These are phyloP conservation scores for Scleromitrula shiraiana DNA, from an alignment of 2,329 filamentous ascomycete species.

Conservation along the genomic window DNA sequence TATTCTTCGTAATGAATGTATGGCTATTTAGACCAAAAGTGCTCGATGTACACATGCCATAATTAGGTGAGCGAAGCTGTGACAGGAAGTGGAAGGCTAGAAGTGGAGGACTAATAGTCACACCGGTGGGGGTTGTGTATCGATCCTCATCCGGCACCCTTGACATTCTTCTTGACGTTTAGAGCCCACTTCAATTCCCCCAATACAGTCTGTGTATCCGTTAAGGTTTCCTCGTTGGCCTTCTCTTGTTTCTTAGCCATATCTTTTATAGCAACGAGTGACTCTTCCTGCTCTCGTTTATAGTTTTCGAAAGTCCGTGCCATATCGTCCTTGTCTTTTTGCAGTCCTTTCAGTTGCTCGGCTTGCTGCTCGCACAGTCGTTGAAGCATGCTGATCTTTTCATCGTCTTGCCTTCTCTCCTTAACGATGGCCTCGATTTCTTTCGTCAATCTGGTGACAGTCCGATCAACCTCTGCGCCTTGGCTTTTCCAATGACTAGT, in stretches of 20 bases:
- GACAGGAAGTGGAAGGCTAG: neutral
- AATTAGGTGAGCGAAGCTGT: neutral
- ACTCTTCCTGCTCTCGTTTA: slow-evolving; percentile 55
- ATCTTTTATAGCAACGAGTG: slow-evolving; percentile 50
- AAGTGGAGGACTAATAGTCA: neutral
- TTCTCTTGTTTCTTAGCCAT: slow-evolving; percentile 49
- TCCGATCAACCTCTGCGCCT: slow-evolving; percentile 50
- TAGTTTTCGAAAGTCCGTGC: slow-evolving; percentile 53
- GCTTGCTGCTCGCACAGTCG: slow-evolving; percentile 68
- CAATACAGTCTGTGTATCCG: slow-evolving; percentile 51
- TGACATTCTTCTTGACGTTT: slow-evolving; percentile 54
- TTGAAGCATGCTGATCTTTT: slow-evolving; percentile 54
- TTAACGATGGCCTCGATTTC: slow-evolving; percentile 48
- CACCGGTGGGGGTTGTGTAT: neutral
- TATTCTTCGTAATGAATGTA: neutral
- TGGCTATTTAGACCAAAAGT: neutral
- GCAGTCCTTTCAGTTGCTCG: slow-evolving; percentile 54
- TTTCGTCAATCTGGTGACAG: slow-evolving; percentile 40
- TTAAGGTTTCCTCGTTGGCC: slow-evolving; percentile 51
- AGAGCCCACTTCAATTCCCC: slow-evolving; percentile 68
- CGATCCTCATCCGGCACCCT: slow-evolving; percentile 40
- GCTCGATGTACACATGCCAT: neutral
- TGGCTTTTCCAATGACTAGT: slow-evolving; percentile 59
- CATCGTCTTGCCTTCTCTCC: slow-evolving; percentile 51
- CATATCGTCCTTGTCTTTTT: slow-evolving; percentile 55